Evolutionary conservation across 129 eudicot species (phyloP), one percentile per base, ranked within the genome.

Genomic region (Artemisia annua): DNA sequence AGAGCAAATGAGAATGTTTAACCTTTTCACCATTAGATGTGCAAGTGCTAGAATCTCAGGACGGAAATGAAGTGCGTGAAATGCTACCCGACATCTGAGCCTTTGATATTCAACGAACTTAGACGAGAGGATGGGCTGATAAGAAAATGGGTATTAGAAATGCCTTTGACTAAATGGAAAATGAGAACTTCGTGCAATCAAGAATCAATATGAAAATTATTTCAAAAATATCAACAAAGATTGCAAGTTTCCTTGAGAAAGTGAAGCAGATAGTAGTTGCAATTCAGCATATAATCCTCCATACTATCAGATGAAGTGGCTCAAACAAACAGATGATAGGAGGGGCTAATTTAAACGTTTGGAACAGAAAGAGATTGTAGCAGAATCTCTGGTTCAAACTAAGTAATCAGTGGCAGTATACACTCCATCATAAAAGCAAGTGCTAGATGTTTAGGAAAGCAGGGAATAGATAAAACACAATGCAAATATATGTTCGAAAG

Each of bases 81-180:
- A 94, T 69, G 97, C 96, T 52, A 88, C 97, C 68, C 98, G 90
- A 71, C 98, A 94, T 83, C 97, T 88, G 74, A 94, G 97, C 86
- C 98, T 88, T 81, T 90, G 97, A 81, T 90, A 90, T 83, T 94
- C 98, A 16, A 75, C 93, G 82, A 86, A 77, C 86, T 85, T 81
- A 15, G 88, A 80, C 4, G 97, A 85, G 79, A 94, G 98, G 53
- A 54, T 76, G 69, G 90, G 26, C 98, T 94, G 89, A 67, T 49
- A 68, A 60, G 54, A 80, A 75, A 79, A 48, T 12, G 72, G 53
- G 44, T 0, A 60, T 71, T 12, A 75, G 72, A 72, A 20, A 39
- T 39, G 10, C 46, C 43, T 43, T 49, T 65, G 70, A 63, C 53
- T 12, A 24, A 56, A 49, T 56, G n/a, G 70, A 78, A 26, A 20